Percentiles rank a stretch among this genome's conserved stretches.
These are phyloP conservation scores for Alternaria conjuncta DNA, from an alignment of 2,329 filamentous ascomycete genomes.

Conservation along the genomic window DNA sequence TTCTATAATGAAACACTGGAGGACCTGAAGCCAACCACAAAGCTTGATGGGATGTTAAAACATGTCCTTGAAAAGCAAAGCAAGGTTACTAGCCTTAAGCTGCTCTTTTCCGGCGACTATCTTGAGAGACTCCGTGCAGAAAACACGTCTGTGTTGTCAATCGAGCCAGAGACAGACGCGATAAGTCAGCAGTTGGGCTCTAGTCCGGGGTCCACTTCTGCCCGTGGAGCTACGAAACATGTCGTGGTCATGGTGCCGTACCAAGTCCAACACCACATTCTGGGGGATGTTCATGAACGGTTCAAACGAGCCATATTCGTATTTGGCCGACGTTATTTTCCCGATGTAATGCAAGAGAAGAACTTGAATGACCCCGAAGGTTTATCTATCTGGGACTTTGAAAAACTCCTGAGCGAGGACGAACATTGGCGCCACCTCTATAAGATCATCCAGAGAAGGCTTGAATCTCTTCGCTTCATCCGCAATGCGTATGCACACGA, in stretches of 20 bases:
- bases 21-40: background rate
- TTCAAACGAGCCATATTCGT: background rate
- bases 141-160: background rate
- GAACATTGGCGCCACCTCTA: background rate
- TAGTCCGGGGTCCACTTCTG: background rate
- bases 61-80: background rate
- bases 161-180: background rate
- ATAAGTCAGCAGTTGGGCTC: background rate
- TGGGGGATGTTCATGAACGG: background rate
- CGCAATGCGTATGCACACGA: conserved; percentile 6
- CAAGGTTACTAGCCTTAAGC: background rate
- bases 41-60: background rate
- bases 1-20: background rate
- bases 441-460: background rate
- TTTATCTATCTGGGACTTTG: background rate
- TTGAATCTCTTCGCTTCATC: background rate
- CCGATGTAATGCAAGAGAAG: background rate
- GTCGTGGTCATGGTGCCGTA: background rate
- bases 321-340: background rate
- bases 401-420: background rate
- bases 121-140: background rate
- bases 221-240: background rate
- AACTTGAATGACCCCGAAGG: background rate
- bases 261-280: background rate
- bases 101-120: background rate